A percentile compares a stretch with the other conserved stretches of the same genome.
phyloP scores from a whole-genome alignment of 768 basidiomycete species.

The Calocera cornea region DNA sequence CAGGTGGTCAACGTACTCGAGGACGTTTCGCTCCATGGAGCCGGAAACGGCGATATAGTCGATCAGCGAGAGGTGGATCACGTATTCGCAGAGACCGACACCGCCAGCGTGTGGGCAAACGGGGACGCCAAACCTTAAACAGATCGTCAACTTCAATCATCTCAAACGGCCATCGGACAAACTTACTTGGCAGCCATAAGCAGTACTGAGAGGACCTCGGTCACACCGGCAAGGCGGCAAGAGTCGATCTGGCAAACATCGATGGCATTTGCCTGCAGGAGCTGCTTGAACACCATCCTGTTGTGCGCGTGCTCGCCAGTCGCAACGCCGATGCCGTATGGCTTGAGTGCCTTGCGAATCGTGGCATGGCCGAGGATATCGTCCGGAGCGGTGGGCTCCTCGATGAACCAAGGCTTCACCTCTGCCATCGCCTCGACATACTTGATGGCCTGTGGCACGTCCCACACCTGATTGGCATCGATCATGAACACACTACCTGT shows the following conservation, averaged over 20 bases:
- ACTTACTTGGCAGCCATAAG: slow-evolving; percentile 31
- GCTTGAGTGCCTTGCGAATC: slow-evolving; percentile 25
- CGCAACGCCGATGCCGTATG: slow-evolving; percentile 29
- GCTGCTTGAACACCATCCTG: slow-evolving; percentile 31
- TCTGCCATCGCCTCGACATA: slow-evolving; percentile 28
- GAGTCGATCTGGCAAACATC: slow-evolving; percentile 35
- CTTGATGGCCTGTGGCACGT: slow-evolving; percentile 30
- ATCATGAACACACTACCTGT: slow-evolving; percentile 35
- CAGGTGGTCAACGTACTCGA: slow-evolving; percentile 27
- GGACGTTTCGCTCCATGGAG: slow-evolving; percentile 30
- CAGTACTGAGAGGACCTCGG: slow-evolving; percentile 31
- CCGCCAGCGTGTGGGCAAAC: slow-evolving; percentile 33
- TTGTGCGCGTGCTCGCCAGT: slow-evolving; percentile 35
- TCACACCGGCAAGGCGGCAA: slow-evolving; percentile 31
- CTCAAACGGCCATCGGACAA: neutral
- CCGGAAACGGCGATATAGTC: slow-evolving; percentile 33
- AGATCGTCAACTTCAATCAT: neutral
- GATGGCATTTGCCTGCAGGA: slow-evolving; percentile 31
- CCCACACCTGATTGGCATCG: slow-evolving; percentile 32
- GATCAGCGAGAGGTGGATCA: slow-evolving; percentile 26
- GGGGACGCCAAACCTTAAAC: slow-evolving; percentile 20
- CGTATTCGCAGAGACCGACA: slow-evolving; percentile 32
- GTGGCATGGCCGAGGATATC: slow-evolving; percentile 19
- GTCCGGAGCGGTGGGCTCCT: slow-evolving; percentile 31
- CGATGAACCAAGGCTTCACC: slow-evolving; percentile 32